These are phyloP conservation scores for Geotrichum fermentans DNA, from an alignment of 1,139 yeast genomes.

Conservation along the genomic window DNA sequence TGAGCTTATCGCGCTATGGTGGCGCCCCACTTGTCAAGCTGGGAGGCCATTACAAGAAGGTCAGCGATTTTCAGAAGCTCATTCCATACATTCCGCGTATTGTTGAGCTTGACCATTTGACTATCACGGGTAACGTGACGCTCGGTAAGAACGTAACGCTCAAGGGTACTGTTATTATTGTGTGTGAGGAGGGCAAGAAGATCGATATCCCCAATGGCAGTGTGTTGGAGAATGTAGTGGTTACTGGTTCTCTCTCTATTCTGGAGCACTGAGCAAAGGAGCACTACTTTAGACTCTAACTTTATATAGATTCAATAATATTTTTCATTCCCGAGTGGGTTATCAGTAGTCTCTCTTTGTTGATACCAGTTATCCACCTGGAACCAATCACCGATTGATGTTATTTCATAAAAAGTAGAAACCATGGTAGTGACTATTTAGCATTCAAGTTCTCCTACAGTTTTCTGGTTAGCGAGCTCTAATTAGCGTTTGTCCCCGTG, in stretches of 20 bases:
- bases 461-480: too few species aligned
- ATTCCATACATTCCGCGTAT: slow-evolving; percentile 95
- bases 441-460: too few species aligned
- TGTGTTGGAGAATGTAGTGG: slow-evolving; percentile 89
- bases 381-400: too few species aligned
- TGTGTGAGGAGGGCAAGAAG: slow-evolving; percentile 93
- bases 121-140: slow-evolving; percentile 93
- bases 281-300: too few species aligned
- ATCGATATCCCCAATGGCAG: slow-evolving; percentile 97
- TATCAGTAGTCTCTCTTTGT: too few species aligned
- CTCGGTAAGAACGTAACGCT: slow-evolving; percentile 86
- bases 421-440: too few species aligned
- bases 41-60: slow-evolving; percentile 95
- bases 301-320: too few species aligned
- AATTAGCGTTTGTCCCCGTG: too few species aligned
- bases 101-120: slow-evolving; percentile 91
- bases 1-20: slow-evolving; percentile 75
- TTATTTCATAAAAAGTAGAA: too few species aligned
- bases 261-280: slow-evolving; percentile 57
- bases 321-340: too few species aligned
- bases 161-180: slow-evolving; percentile 96
- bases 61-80: slow-evolving; percentile 81
- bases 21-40: slow-evolving; percentile 95
- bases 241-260: slow-evolving; percentile 93
- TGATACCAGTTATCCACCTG: too few species aligned